Conservation (phyloP, 805 yeast genomes). For the Wickerhamomyces xylosicus region DNA sequence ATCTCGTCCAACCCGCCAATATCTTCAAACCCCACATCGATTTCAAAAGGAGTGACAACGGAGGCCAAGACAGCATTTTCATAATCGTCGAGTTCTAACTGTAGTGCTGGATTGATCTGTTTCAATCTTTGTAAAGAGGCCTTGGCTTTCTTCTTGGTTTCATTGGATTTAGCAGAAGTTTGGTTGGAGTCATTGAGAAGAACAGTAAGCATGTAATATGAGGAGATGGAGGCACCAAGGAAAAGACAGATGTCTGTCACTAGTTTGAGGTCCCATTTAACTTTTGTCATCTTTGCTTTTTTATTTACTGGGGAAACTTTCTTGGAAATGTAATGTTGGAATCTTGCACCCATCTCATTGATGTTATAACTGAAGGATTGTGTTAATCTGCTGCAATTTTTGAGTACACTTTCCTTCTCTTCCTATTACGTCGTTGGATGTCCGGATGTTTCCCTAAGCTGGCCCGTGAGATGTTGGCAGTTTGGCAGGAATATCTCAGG, state of each 20-base stretch:
- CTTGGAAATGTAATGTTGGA: no score
- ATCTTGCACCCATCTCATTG: no score
- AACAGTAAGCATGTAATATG: slow-evolving; percentile 48
- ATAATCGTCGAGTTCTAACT: slow-evolving; percentile 52
- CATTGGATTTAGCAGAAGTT: slow-evolving; percentile 37
- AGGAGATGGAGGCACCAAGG: slow-evolving; percentile 57
- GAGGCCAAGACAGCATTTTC: slow-evolving; percentile 71
- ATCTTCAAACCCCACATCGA: slow-evolving; percentile 65
- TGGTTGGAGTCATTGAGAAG: slow-evolving; percentile 33
- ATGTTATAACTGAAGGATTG: no score
- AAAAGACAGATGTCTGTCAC: slow-evolving; percentile 38
- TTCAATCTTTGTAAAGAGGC: slow-evolving; percentile 48
- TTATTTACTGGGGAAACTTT: no score
- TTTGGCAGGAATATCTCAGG: no score
- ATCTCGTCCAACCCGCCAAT: slow-evolving; percentile 84
- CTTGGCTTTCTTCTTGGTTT: slow-evolving; percentile 49
- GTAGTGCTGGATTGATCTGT: slow-evolving; percentile 45
- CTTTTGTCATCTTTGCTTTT: slow-evolving; percentile 8
- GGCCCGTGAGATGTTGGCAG: no score
- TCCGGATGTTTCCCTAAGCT: no score
- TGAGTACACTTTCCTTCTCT: no score
- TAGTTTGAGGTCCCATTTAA: slow-evolving; percentile 26
- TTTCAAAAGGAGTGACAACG: slow-evolving; percentile 78
- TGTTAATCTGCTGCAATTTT: no score
- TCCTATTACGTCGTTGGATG: no score